phyloP scores from a whole-genome alignment of 2,329 filamentous ascomycete genomes.

The Apiospora koreana region DNA sequence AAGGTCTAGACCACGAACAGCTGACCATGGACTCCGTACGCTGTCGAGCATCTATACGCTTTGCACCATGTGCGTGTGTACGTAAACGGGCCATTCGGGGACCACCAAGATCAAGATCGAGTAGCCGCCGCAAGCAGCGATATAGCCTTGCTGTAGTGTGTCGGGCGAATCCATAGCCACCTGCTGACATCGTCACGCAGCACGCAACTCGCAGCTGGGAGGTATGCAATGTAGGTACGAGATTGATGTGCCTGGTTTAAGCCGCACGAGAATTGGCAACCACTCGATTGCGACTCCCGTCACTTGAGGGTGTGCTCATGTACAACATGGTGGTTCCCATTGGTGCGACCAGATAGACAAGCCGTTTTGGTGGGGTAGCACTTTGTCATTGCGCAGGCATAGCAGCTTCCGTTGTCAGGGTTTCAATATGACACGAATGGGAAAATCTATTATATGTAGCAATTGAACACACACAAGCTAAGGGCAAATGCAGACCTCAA shows the following conservation, averaged over 20 bases:
- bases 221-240: neutral
- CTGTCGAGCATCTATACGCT: neutral
- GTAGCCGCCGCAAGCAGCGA: neutral
- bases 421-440: conserved; percentile 1
- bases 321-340: neutral
- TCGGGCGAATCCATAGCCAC: neutral
- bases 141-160: neutral
- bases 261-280: conserved; percentile 7
- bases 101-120: conserved; percentile 1
- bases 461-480: neutral
- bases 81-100: neutral
- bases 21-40: neutral
- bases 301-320: conserved; percentile 11
- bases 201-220: neutral
- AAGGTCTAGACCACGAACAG: neutral
- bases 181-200: neutral
- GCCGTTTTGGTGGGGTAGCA: conserved; percentile 7
- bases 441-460: neutral
- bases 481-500: neutral
- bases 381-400: neutral
- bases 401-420: neutral
- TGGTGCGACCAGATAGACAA: neutral
- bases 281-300: neutral
- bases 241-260: conserved; percentile 2
- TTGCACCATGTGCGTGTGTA: neutral